phyloP scores from a whole-genome alignment of 2,329 filamentous ascomycete genomes.

The Scytalidium lignicola region DNA sequence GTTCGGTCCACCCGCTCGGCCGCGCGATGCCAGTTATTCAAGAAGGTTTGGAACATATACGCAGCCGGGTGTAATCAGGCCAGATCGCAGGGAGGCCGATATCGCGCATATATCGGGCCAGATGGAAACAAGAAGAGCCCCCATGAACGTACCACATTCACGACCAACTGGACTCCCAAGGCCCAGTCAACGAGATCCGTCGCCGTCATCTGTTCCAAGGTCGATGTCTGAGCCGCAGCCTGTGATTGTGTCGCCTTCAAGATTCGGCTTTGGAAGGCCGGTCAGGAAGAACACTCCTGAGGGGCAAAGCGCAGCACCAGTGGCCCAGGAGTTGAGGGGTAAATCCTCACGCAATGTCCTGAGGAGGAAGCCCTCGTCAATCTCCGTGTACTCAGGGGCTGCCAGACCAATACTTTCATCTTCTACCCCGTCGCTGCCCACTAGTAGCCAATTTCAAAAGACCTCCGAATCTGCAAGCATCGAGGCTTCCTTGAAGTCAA shows the following conservation, averaged over 20 bases:
- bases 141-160: slow-evolving; percentile 8
- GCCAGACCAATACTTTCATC: slow-evolving; percentile 16
- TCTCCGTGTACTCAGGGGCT: slow-evolving; percentile 32
- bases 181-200: slow-evolving; percentile 15
- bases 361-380: slow-evolving; percentile 44
- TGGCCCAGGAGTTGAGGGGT: slow-evolving; percentile 15
- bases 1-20: slow-evolving; percentile 36
- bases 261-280: slow-evolving; percentile 20
- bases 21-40: slow-evolving; percentile 31
- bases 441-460: slow-evolving; percentile 8
- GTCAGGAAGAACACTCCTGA: slow-evolving; percentile 8
- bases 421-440: background rate
- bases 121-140: slow-evolving; percentile 13
- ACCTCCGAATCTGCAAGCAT: slow-evolving; percentile 12
- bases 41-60: slow-evolving; percentile 22
- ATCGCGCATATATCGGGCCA: slow-evolving; percentile 31
- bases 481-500: slow-evolving; percentile 19
- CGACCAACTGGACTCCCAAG: slow-evolving; percentile 17
- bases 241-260: slow-evolving; percentile 6
- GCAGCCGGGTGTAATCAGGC: slow-evolving; percentile 11
- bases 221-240: slow-evolving; percentile 11
- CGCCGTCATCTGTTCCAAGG: slow-evolving; percentile 10
- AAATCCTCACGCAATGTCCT: slow-evolving; percentile 38
- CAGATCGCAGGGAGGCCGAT: slow-evolving; percentile 33
- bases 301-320: slow-evolving; percentile 1